Evolutionary conservation across 192 early-diverging fungal species (phyloP).

Genomic region (Dissophora ornata): DNA sequence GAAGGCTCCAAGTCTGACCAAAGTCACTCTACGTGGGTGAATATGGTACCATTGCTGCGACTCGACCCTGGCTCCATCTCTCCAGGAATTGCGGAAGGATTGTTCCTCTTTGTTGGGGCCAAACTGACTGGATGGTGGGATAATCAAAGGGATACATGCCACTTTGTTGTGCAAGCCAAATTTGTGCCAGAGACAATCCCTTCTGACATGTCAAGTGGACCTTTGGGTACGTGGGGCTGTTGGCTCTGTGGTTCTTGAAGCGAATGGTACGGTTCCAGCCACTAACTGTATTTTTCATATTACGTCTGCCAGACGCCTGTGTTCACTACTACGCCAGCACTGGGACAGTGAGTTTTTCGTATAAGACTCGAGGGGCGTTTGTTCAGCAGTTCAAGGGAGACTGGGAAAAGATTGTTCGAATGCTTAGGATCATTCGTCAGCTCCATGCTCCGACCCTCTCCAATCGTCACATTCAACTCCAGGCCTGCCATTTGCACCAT

Average conservation of each 20-base stretch:
- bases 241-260: no score
- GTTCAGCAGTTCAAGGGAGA: slow-evolving; percentile 44
- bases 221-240: slow-evolving; percentile 16
- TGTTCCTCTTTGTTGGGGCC: slow-evolving; percentile 39
- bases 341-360: slow-evolving; percentile 28
- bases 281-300: background rate
- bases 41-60: slow-evolving; percentile 31
- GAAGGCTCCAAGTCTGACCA: background rate
- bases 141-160: slow-evolving; percentile 41
- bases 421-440: slow-evolving; percentile 39
- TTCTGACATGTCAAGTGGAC: slow-evolving; percentile 25
- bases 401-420: slow-evolving; percentile 48
- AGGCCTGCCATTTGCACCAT: slow-evolving; percentile 27
- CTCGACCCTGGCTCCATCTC: slow-evolving; percentile 38
- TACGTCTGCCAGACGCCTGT: slow-evolving; percentile 4
- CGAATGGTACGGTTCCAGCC: no score
- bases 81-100: slow-evolving; percentile 20
- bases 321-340: slow-evolving; percentile 24
- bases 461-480: slow-evolving; percentile 15
- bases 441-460: slow-evolving; percentile 46
- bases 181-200: slow-evolving; percentile 24
- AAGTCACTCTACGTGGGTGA: background rate
- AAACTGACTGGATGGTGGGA: slow-evolving; percentile 54
- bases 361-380: slow-evolving; percentile 39
- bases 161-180: slow-evolving; percentile 50